A percentile compares a stretch with the other conserved stretches of the same genome.
Conservation (phyloP, 306 rosid species). For the Prunus davidiana region DNA sequence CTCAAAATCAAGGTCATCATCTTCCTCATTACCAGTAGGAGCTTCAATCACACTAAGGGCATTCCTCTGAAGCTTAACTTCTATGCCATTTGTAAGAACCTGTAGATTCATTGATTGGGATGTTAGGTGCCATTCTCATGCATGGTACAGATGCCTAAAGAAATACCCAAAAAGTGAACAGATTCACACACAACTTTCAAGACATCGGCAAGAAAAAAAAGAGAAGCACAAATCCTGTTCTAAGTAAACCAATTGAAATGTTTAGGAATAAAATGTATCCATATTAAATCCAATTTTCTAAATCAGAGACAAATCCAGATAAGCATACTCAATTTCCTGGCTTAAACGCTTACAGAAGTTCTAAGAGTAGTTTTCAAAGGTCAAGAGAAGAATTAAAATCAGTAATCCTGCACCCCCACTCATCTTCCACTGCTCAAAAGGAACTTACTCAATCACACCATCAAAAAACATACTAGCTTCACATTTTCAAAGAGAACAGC, state of each 20-base stretch:
- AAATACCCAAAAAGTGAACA: conserved; percentile 6
- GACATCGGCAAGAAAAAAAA: not conserved
- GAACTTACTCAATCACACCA: no score
- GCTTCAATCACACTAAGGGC: conserved; percentile 98
- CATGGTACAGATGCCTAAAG: not conserved
- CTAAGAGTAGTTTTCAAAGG: not conserved
- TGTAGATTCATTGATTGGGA: conserved; percentile 26
- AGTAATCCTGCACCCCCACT: not conserved
- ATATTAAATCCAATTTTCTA: not conserved
- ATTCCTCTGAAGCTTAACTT: conserved; percentile 94
- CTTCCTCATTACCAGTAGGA: conserved; percentile 95
- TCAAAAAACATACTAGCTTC: no score
- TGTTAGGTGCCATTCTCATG: conserved; percentile 17
- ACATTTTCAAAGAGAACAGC: not conserved
- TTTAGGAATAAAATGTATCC: not conserved
- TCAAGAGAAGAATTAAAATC: not conserved
- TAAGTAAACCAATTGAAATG: not conserved
- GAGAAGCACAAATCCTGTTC: not conserved
- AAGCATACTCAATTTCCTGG: not conserved
- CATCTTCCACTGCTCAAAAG: no score
- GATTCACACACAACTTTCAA: conserved; percentile 1
- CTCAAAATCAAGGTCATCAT: conserved; percentile 89
- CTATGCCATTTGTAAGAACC: conserved; percentile 98
- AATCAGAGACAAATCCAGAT: not conserved
- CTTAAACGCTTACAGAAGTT: not conserved